phyloP scores from a whole-genome alignment of 805 yeast genomes.

The Monosporozyma servazzii region DNA sequence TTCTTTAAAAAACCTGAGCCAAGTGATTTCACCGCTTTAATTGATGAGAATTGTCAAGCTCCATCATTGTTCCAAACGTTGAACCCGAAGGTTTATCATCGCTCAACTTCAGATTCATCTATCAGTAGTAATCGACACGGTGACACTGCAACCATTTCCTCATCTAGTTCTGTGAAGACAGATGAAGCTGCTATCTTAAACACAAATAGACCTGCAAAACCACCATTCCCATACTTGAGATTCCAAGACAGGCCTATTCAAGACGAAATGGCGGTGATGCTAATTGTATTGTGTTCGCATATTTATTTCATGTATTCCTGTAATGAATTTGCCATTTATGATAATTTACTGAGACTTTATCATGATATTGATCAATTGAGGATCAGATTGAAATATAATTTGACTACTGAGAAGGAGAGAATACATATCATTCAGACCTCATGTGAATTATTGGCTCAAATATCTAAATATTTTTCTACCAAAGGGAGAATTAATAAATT shows the following conservation, averaged over 20 bases:
- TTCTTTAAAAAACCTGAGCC: constrained; percentile 27
- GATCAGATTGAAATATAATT: constrained; percentile 40
- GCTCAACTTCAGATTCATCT: constrained; percentile 19
- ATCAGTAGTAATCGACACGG: constrained; percentile 18
- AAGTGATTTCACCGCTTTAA: constrained; percentile 11
- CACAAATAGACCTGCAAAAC: constrained; percentile 31
- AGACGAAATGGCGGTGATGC: constrained; percentile 49
- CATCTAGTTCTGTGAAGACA: neutral
- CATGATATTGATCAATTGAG: constrained; percentile 50
- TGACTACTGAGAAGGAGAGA: constrained; percentile 48
- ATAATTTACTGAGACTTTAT: constrained; percentile 45
- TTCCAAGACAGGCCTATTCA: constrained; percentile 37
- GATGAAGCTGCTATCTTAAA: constrained; percentile 9
- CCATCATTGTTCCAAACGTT: constrained; percentile 31
- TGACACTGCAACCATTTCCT: neutral
- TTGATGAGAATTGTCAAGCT: constrained; percentile 8
- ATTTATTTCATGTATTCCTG: constrained; percentile 62
- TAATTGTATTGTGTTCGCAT: constrained; percentile 51
- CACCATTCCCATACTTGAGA: constrained; percentile 47
- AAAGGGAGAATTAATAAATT: constrained; percentile 31
- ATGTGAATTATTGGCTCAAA: constrained; percentile 43
- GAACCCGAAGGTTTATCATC: neutral
- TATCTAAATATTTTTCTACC: constrained; percentile 51
- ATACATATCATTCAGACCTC: constrained; percentile 41
- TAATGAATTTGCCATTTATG: constrained; percentile 57